Evolutionary conservation across 495 filamentous ascomycete genomes (phyloP), one percentile per base, ranked within the genome.

Genomic region (Penicillium ochrochloron): DNA sequence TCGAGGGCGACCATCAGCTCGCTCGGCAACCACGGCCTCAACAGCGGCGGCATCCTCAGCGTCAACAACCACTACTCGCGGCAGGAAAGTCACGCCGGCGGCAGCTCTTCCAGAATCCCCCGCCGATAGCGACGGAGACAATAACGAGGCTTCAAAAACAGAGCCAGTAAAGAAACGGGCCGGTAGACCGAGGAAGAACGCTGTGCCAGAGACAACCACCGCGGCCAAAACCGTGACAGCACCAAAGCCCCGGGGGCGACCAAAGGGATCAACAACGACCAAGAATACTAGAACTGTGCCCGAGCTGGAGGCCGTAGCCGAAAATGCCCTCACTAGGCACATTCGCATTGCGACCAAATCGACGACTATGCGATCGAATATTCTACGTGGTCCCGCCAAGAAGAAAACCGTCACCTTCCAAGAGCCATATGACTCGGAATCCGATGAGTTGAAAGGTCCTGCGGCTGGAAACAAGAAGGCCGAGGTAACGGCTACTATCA

Each of bases 331-430:
- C 4, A 64, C 69, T 0, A 73, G 53, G 50, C 66, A 71, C 9
- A 69, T 77, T 11, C 60, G 62, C 15, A 72, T 78, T 51, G 60
- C 72, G 15, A 78, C 74, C 0, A 73, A 73, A 31, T 78, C 79
- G 8, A 69, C 70, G 14, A 56, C 60, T 0, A 70, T 75, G 64
- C 72, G 74, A 9, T 78, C 78, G 29, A 80, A 79, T 57, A 51
- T 79, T n/a, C 60, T 78, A 41, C 75, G 73, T 14, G 78, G 77
- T 4, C 75, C 76, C 14, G 79, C 78, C 1, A 79, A 81, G 50
- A 83, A 80, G 73, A 86, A 86, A 67, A 84, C 73, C 23, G 84
- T 86, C 33, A 85, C 82, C 5, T 86, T 86, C 62, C 75, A 80
- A 62, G 81, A 84, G 52, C 51, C 75, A 7, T 64, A 71, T 5